phyloP scores from a whole-genome alignment of 805 yeast genomes.

The Nakazawaea sp. region DNA sequence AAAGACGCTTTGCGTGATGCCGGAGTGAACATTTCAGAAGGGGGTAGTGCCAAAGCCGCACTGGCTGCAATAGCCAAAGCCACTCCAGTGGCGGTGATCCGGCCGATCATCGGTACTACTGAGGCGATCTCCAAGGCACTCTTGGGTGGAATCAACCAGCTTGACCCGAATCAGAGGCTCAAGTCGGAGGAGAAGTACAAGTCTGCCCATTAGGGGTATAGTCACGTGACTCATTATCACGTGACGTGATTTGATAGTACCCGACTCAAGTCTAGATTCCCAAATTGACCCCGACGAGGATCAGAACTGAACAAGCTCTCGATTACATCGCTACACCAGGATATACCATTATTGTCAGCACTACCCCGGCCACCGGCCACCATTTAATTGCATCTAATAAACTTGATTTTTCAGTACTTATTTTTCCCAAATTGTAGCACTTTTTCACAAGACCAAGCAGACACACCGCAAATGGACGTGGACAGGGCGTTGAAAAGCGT shows the following conservation, averaged over 20 bases:
- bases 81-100: slow-evolving; percentile 70
- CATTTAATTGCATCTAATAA: too few relatives aligned
- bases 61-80: slow-evolving; percentile 62
- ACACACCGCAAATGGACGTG: slow-evolving; percentile 1
- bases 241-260: too few relatives aligned
- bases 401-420: too few relatives aligned
- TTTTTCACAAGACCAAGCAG: too few relatives aligned
- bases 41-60: slow-evolving; percentile 61
- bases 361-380: too few relatives aligned
- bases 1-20: slow-evolving; percentile 55
- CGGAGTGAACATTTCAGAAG: slow-evolving; percentile 53
- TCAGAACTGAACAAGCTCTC: too few relatives aligned
- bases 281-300: too few relatives aligned
- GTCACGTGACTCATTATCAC: too few relatives aligned
- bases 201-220: slow-evolving; percentile 1
- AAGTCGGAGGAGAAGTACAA: slow-evolving; percentile 66
- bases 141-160: slow-evolving; percentile 75
- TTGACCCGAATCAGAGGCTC: slow-evolving; percentile 57
- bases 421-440: too few relatives aligned
- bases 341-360: too few relatives aligned
- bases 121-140: slow-evolving; percentile 81
- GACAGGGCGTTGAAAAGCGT: slow-evolving; percentile 4
- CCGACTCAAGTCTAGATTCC: too few relatives aligned
- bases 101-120: slow-evolving; percentile 90
- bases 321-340: too few relatives aligned